Conservation (phyloP, 2,329 filamentous ascomycete genomes). For the Pyrenochaeta sp. region DNA sequence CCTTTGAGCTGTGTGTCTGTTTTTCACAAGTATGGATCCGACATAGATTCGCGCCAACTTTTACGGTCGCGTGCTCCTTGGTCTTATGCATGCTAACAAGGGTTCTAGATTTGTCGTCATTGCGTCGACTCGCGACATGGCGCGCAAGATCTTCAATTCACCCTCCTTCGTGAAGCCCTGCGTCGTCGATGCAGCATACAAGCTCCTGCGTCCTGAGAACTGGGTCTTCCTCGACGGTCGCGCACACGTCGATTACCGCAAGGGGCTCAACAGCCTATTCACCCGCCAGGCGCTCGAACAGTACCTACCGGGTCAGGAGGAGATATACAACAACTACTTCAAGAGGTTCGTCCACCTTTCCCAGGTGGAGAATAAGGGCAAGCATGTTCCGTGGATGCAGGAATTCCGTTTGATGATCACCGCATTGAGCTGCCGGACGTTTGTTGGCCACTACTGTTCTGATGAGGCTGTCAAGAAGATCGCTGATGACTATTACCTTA, state of each 20-base stretch:
- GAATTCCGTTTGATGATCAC: constrained; percentile 95
- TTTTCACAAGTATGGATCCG: constrained; percentile 84
- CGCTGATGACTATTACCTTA: constrained; percentile 94
- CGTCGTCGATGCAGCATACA: constrained; percentile 92
- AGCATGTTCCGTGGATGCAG: constrained; percentile 87
- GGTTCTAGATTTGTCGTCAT: constrained; percentile 87
- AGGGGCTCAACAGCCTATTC: constrained; percentile 93
- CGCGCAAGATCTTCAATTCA: constrained; percentile 96
- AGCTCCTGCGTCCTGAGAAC: constrained; percentile 89
- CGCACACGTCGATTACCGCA: constrained; percentile 94
- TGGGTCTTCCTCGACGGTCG: constrained; percentile 98
- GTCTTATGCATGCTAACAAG: constrained; percentile 21
- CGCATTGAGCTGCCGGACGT: constrained; percentile 94
- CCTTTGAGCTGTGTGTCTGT: constrained; percentile 96
- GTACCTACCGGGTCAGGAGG: constrained; percentile 92
- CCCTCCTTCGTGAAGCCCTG: constrained; percentile 92
- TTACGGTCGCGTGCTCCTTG: constrained; percentile 4
- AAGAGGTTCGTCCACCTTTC: constrained; percentile 79
- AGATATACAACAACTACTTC: constrained; percentile 90
- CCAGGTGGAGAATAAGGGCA: constrained; percentile 70
- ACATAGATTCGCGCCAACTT: background rate
- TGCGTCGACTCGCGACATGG: constrained; percentile 92
- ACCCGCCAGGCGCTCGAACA: constrained; percentile 85
- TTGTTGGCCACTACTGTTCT: constrained; percentile 93
- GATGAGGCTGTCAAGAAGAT: constrained; percentile 93